Evolutionary conservation across 2,329 filamentous ascomycete genomes (phyloP).

Genomic region (Endothia cerciana): DNA sequence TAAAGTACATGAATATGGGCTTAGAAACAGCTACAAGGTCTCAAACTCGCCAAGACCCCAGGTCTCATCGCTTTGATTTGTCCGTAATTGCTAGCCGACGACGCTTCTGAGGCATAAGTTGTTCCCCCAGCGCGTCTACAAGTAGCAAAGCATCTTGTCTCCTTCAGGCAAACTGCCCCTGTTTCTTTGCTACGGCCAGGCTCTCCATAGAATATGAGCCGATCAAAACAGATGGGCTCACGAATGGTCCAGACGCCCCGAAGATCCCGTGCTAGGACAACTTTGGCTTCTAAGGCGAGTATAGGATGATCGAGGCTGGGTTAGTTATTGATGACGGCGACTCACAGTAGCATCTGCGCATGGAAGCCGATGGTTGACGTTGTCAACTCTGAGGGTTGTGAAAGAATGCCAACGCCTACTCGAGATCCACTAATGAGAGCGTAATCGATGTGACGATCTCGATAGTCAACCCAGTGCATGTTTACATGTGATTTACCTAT

Average conservation of each 20-base stretch:
- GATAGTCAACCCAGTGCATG: too few species aligned
- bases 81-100: background rate
- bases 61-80: background rate
- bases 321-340: too few species aligned
- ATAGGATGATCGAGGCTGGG: too few species aligned
- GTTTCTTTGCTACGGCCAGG: background rate
- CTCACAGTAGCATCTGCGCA: too few species aligned
- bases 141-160: background rate
- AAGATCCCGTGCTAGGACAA: background rate
- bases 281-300: too few species aligned
- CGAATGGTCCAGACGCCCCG: background rate
- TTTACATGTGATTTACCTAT: too few species aligned
- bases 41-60: background rate
- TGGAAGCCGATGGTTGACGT: too few species aligned
- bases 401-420: too few species aligned
- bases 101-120: background rate
- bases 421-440: too few species aligned
- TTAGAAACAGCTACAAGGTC: background rate
- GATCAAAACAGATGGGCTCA: background rate
- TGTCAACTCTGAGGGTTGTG: too few species aligned
- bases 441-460: too few species aligned
- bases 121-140: background rate
- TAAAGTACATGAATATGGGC: background rate
- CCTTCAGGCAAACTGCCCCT: too few species aligned
- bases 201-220: background rate